phyloP scores from a whole-genome alignment of 2,329 filamentous ascomycete genomes.

The Cytospora schulzeri region DNA sequence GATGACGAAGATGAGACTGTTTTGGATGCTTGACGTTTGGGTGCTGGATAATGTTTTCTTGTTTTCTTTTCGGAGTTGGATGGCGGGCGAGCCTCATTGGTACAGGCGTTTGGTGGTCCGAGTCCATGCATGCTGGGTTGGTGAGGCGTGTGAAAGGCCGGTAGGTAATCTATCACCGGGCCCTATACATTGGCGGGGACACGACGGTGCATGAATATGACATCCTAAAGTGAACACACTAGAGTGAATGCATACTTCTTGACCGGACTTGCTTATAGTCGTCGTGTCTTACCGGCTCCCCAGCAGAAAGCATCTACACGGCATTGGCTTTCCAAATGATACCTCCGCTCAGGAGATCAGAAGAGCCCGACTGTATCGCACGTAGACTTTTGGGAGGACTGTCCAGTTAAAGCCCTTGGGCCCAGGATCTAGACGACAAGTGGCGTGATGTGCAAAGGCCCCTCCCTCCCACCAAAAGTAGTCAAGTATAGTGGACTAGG shows the following conservation, averaged over 20 bases:
- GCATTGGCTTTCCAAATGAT: too few relatives aligned
- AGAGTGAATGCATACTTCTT: not conserved
- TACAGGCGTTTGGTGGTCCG: not conserved
- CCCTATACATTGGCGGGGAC: not conserved
- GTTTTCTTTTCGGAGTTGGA: constrained; percentile 4
- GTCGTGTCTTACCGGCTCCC: not conserved
- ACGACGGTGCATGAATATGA: not conserved
- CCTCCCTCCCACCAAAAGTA: not conserved
- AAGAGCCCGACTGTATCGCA: not conserved
- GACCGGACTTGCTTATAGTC: not conserved
- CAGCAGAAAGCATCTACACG: not conserved
- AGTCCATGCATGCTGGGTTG: constrained; percentile 25
- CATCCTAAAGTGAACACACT: not conserved
- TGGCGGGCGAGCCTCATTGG: not conserved
- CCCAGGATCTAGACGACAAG: not conserved
- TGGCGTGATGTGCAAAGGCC: not conserved
- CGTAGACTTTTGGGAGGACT: not conserved
- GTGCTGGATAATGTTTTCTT: not conserved
- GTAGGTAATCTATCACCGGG: not conserved
- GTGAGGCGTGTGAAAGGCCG: not conserved
- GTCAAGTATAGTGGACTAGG: not conserved
- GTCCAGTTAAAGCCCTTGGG: not conserved
- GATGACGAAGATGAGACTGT: constrained; percentile 56
- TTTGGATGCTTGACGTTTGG: constrained; percentile 24
- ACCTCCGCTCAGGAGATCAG: not conserved